A percentile compares a stretch with the other conserved stretches of the same genome.
Evolutionary conservation across 2,329 filamentous ascomycete species (phyloP).

Genomic region (Fusarium musae): DNA sequence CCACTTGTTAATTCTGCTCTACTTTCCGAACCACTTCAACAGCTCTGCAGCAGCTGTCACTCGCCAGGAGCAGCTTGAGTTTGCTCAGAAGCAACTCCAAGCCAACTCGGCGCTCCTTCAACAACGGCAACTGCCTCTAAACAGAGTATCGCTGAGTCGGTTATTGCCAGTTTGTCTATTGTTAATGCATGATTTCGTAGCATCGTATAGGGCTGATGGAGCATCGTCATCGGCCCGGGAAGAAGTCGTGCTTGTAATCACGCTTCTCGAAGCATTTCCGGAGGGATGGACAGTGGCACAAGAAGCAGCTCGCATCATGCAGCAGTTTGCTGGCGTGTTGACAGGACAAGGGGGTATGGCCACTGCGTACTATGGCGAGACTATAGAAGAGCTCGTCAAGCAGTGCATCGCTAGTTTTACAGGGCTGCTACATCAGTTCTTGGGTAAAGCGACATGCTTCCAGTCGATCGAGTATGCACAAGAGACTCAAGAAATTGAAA

Average conservation of each 20-base stretch:
- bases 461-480: slow-evolving; percentile 36
- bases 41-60: slow-evolving; percentile 47
- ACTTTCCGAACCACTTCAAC: slow-evolving; percentile 57
- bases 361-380: slow-evolving; percentile 32
- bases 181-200: slow-evolving; percentile 48
- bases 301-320: slow-evolving; percentile 50
- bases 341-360: slow-evolving; percentile 29
- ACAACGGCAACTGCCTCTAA: slow-evolving; percentile 56
- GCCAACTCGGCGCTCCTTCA: slow-evolving; percentile 54
- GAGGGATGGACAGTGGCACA: slow-evolving; percentile 50
- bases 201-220: slow-evolving; percentile 24
- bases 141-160: slow-evolving; percentile 55
- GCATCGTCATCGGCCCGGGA: slow-evolving; percentile 47
- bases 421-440: slow-evolving; percentile 47
- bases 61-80: slow-evolving; percentile 50
- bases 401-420: slow-evolving; percentile 39
- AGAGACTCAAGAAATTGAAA: slow-evolving; percentile 29
- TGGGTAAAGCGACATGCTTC: slow-evolving; percentile 50
- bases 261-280: slow-evolving; percentile 53
- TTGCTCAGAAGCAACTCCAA: slow-evolving; percentile 56
- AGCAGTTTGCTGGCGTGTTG: slow-evolving; percentile 44
- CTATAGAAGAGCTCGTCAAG: slow-evolving; percentile 30
- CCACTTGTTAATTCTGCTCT: slow-evolving; percentile 56
- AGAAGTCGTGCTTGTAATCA: slow-evolving; percentile 49
- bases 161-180: slow-evolving; percentile 52